A percentile compares a stretch with the other conserved stretches of the same genome.
Evolutionary conservation across 176 grass and related monocot genomes (phyloP).

Genomic region (Eleusine indica): DNA sequence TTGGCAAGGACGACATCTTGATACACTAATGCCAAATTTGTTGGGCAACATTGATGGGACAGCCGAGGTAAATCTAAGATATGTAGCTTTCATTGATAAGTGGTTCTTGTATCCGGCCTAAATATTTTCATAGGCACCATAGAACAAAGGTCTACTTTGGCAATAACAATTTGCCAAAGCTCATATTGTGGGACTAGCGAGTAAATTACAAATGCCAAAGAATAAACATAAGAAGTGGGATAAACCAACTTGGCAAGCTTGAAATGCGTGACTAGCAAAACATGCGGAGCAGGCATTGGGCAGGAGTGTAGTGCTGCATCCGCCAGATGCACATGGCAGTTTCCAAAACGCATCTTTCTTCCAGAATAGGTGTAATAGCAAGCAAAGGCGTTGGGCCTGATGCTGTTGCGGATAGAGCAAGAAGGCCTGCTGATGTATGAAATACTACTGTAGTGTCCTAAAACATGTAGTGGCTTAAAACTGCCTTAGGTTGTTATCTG

Average conservation of each 20-base stretch:
- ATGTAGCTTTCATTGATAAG: conserved; percentile 33
- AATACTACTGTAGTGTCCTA: background rate
- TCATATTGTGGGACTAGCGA: conserved; percentile 13
- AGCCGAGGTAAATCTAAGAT: conserved; percentile 30
- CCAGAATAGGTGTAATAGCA: conserved; percentile 4
- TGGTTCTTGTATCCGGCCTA: background rate
- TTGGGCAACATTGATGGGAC: conserved; percentile 8
- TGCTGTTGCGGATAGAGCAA: conserved; percentile 27
- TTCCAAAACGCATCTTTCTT: conserved; percentile 31
- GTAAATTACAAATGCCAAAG: conserved; percentile 17
- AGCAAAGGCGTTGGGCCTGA: conserved; percentile 19
- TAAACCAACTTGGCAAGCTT: conserved; percentile 35
- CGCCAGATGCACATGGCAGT: conserved; percentile 14
- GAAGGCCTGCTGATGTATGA: background rate
- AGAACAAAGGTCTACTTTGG: background rate
- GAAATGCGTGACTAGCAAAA: conserved; percentile 50
- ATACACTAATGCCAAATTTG: background rate
- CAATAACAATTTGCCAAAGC: conserved; percentile 9
- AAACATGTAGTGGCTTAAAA: background rate
- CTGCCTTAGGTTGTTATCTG: background rate
- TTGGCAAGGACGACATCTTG: background rate
- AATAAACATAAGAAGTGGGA: background rate
- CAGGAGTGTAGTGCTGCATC: conserved; percentile 3
- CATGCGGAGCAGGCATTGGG: background rate
- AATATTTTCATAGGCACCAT: conserved; percentile 12